These are phyloP conservation scores for Davidsoniella neocaledoniae DNA, from an alignment of 2,329 filamentous ascomycete species.

Conservation along the genomic window DNA sequence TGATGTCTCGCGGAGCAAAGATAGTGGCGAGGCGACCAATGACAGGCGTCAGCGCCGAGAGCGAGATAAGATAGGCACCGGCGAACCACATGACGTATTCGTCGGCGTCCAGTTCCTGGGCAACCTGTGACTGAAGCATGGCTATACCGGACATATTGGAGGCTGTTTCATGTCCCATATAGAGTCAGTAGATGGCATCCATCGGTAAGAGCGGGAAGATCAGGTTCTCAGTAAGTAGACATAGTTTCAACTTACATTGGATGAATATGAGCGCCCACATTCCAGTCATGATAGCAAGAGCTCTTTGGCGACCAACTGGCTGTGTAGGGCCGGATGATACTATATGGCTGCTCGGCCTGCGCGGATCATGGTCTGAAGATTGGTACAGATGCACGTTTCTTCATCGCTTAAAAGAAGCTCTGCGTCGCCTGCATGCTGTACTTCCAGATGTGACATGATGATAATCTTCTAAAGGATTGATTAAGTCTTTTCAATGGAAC, in stretches of 20 bases:
- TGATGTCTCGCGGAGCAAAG: conserved; percentile 50
- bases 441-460: too few species aligned
- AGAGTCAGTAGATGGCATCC: background rate
- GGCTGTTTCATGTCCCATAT: conserved; percentile 19
- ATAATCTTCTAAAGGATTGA: too few species aligned
- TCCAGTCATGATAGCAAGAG: background rate
- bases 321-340: too few species aligned
- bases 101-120: conserved; percentile 57
- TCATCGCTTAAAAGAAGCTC: too few species aligned
- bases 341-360: too few species aligned
- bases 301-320: background rate
- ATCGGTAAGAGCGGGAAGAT: background rate
- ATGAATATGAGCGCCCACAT: conserved; percentile 11
- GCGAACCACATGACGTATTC: conserved; percentile 66
- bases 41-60: conserved; percentile 49
- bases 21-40: conserved; percentile 56
- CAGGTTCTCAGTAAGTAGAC: background rate
- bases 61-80: conserved; percentile 50
- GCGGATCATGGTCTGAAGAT: too few species aligned
- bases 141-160: conserved; percentile 68
- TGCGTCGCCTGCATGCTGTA: too few species aligned
- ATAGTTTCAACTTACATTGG: conserved; percentile 6
- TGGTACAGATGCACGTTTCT: too few species aligned
- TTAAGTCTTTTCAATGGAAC: too few species aligned
- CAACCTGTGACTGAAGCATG: conserved; percentile 63